Conservation (phyloP, 2,329 filamentous ascomycete species). For the Pseudomassariella vexata region DNA sequence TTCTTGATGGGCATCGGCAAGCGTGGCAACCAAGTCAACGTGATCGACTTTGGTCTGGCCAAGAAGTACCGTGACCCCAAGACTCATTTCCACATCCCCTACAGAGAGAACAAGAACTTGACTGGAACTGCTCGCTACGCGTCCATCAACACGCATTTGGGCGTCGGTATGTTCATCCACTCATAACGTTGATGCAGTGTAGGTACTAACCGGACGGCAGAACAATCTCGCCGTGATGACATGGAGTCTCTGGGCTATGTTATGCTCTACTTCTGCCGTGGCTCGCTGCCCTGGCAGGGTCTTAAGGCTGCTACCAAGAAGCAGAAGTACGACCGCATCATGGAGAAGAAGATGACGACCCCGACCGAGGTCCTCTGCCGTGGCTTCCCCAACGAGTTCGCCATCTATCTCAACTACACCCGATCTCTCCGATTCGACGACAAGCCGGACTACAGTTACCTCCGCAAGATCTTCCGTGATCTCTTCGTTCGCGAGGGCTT, state of each 20-base stretch:
- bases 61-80: conserved; percentile 99
- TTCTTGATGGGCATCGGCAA: conserved; percentile 99
- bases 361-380: conserved; percentile 97
- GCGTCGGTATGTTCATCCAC: conserved; percentile 63
- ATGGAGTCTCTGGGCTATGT: conserved; percentile 99
- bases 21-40: conserved; percentile 98
- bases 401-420: conserved; percentile 99
- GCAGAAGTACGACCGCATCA: conserved; percentile 99
- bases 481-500: conserved; percentile 98
- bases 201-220: conserved; percentile 38
- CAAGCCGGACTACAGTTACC: conserved; percentile 99
- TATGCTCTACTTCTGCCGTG: conserved; percentile 99
- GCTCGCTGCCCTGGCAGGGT: conserved; percentile 97
- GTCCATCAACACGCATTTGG: conserved; percentile 97
- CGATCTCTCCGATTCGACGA: conserved; percentile 98
- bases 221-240: conserved; percentile 98
- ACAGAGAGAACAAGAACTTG: conserved; percentile 99
- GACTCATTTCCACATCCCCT: conserved; percentile 99
- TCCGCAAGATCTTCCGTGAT: conserved; percentile 99
- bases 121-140: conserved; percentile 98
- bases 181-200: background rate
- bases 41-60: conserved; percentile 97
- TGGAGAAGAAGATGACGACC: conserved; percentile 99
- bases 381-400: conserved; percentile 98
- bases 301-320: conserved; percentile 98